Conservation (phyloP, 129 eudicot genomes). For the Helianthus tuberosus region DNA sequence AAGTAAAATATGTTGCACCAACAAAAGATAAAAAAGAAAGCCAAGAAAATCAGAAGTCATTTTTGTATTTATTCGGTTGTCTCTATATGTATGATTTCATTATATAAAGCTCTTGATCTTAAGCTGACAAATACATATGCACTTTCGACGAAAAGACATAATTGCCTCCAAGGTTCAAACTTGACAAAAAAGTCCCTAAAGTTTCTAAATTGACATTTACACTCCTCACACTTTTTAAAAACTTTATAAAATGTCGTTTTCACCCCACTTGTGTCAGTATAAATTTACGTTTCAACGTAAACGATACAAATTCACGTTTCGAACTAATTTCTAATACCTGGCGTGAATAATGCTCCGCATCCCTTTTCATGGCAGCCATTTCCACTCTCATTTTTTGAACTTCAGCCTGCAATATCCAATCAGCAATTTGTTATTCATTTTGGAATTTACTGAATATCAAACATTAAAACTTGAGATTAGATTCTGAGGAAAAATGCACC, state of each 20-base stretch:
- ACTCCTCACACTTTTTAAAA: too few species aligned
- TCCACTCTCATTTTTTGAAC: constrained; percentile 93
- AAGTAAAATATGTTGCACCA: constrained; percentile 13
- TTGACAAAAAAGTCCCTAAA: too few species aligned
- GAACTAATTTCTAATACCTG: constrained; percentile 54
- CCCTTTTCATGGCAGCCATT: constrained; percentile 99
- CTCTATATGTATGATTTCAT: constrained; percentile 12
- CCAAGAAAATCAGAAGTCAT: constrained; percentile 16
- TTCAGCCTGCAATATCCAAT: constrained; percentile 68
- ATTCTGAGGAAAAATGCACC: background rate
- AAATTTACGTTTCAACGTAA: too few species aligned
- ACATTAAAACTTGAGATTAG: constrained; percentile 10
- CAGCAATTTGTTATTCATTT: constrained; percentile 17
- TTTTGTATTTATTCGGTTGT: constrained; percentile 1
- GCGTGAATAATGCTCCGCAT: constrained; percentile 99
- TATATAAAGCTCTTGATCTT: background rate
- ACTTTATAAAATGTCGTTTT: too few species aligned
- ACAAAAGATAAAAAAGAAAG: constrained; percentile 6
- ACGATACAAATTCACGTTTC: too few species aligned
- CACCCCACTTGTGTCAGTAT: too few species aligned
- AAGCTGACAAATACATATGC: background rate
- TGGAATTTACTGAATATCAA: background rate
- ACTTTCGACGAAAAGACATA: background rate
- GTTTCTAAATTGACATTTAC: too few species aligned
- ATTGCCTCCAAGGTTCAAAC: background rate